Conservation (phyloP, 805 yeast species). For the Yamadazyma nakazawae region DNA sequence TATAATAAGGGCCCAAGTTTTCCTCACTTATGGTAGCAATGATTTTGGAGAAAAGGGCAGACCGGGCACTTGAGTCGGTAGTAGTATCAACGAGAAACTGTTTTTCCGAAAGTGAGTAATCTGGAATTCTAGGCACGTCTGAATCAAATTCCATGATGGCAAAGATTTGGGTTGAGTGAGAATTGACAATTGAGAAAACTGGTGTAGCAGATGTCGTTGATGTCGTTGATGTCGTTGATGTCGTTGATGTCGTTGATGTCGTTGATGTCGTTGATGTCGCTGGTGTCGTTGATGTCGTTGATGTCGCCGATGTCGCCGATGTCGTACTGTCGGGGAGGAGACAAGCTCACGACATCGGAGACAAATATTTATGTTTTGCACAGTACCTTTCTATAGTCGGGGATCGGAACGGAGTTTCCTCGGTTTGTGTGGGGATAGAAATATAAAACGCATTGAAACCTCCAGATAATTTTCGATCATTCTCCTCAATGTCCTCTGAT, state of each 20-base stretch:
- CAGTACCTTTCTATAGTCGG: too few species aligned
- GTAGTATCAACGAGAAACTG: conserved; percentile 59
- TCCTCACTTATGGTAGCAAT: conserved; percentile 52
- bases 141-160: conserved; percentile 37
- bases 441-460: background rate
- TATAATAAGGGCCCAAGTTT: conserved; percentile 80
- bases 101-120: conserved; percentile 74
- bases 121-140: conserved; percentile 66
- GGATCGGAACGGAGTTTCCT: too few species aligned
- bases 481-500: background rate
- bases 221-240: too few species aligned
- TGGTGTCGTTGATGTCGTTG: background rate
- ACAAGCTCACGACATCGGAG: too few species aligned
- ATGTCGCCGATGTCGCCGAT: too few species aligned
- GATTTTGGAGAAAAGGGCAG: conserved; percentile 43
- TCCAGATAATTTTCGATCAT: background rate
- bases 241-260: too few species aligned
- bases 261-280: too few species aligned
- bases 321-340: too few species aligned
- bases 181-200: background rate
- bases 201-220: background rate
- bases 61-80: conserved; percentile 34
- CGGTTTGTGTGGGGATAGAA: background rate
- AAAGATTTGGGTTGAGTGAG: background rate
- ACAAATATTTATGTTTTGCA: too few species aligned